Conservation (phyloP, 176 grass and related monocot genomes). For the Aegilops longissima region DNA sequence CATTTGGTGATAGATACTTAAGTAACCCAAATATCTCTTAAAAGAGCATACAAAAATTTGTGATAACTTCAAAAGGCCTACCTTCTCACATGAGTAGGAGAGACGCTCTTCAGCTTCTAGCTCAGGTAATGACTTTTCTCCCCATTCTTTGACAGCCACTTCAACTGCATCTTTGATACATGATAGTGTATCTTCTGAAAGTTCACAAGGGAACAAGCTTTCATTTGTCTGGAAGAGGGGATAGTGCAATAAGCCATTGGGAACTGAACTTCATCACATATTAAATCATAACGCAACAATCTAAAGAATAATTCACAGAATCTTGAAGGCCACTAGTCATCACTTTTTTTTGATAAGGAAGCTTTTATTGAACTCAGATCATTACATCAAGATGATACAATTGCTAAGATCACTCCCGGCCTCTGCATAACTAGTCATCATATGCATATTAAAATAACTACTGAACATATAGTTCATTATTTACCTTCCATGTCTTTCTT, state of each 20-base stretch:
- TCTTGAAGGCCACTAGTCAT: slow-evolving; percentile 1
- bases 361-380: no score
- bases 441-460: slow-evolving; percentile 20
- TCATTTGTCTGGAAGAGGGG: slow-evolving; percentile 65
- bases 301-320: slow-evolving; percentile 1
- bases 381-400: no score
- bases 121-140: slow-evolving; percentile 77
- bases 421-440: neutral
- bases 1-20: slow-evolving; percentile 6
- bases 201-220: slow-evolving; percentile 92
- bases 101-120: slow-evolving; percentile 93
- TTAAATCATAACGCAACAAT: slow-evolving; percentile 21
- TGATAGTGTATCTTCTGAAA: slow-evolving; percentile 78
- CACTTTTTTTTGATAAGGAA: neutral
- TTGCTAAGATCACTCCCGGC: no score
- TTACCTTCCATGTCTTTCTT: slow-evolving; percentile 93
- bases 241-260: slow-evolving; percentile 18
- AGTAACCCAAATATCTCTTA: neutral
- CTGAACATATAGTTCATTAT: slow-evolving; percentile 28
- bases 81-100: slow-evolving; percentile 98
- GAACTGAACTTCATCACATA: slow-evolving; percentile 26
- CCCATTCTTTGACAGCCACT: slow-evolving; percentile 89
- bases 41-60: neutral
- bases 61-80: slow-evolving; percentile 33
- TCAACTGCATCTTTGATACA: slow-evolving; percentile 79